A percentile compares a stretch with the other conserved stretches of the same genome.
Conservation (phyloP, 2,329 filamentous ascomycete species). For the Phialocephala subalpina region DNA sequence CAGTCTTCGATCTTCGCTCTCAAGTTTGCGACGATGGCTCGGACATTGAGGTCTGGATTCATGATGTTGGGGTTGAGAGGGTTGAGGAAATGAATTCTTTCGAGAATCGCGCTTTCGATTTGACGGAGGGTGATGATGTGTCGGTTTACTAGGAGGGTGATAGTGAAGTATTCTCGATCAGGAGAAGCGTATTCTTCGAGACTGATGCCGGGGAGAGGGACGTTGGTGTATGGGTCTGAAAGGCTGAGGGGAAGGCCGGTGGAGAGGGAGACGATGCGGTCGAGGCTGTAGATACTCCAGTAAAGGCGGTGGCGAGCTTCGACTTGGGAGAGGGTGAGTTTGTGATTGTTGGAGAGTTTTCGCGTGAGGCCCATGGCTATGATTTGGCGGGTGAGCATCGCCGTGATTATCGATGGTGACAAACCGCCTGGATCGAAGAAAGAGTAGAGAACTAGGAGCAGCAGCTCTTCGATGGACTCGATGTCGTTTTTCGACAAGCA, state of each 20-base stretch:
- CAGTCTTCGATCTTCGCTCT: background rate
- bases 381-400: background rate
- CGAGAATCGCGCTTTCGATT: background rate
- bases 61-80: background rate
- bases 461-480: background rate
- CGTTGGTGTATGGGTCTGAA: background rate
- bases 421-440: background rate
- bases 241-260: background rate
- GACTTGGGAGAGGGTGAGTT: background rate
- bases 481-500: background rate
- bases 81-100: background rate
- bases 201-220: background rate
- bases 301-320: background rate
- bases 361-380: background rate
- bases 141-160: background rate
- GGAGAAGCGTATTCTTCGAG: background rate
- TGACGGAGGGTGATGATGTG: conserved; percentile 1
- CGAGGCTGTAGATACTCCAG: conserved; percentile 1
- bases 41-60: background rate
- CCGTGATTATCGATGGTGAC: background rate
- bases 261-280: background rate
- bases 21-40: background rate
- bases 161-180: conserved; percentile 1
- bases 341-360: background rate
- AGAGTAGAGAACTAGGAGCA: background rate